Percentiles rank a stretch among this genome's conserved stretches.
Conservation (phyloP, 345 rosid genomes). For the Eucalyptus erythrocorys region DNA sequence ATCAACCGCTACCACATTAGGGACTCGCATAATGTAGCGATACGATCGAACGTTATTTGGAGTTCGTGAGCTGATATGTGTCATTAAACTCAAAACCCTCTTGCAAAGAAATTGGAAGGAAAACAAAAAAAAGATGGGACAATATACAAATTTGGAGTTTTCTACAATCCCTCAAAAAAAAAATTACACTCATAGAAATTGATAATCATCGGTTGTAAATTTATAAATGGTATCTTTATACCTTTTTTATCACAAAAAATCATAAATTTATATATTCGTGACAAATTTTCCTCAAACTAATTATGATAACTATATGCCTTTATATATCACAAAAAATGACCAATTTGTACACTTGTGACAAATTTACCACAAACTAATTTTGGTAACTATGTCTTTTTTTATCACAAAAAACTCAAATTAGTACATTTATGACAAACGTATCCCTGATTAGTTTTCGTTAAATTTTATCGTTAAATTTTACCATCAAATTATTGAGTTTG, state of each 20-base stretch:
- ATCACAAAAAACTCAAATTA: too few species aligned
- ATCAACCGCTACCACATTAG: not conserved
- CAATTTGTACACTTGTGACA: rapidly evolving
- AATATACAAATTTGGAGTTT: not conserved
- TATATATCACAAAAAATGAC: too few species aligned
- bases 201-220: rapidly evolving
- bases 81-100: not conserved
- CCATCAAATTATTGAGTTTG: rapidly evolving
- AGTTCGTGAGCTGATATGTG: rapidly evolving
- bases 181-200: not conserved
- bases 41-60: not conserved
- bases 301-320: too few species aligned
- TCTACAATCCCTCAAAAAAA: not conserved
- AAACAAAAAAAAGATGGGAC: too few species aligned
- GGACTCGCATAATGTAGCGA: not conserved
- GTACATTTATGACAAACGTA: too few species aligned
- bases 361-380: too few species aligned
- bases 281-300: too few species aligned
- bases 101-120: not conserved
- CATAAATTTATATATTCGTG: too few species aligned
- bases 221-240: not conserved
- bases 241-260: not conserved
- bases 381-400: too few species aligned
- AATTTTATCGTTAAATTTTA: rapidly evolving
- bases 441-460: rapidly evolving